Base-by-base conservation (phyloP, 2,329 filamentous ascomycete genomes). In the Colletotrichum theobromicola region DNA sequence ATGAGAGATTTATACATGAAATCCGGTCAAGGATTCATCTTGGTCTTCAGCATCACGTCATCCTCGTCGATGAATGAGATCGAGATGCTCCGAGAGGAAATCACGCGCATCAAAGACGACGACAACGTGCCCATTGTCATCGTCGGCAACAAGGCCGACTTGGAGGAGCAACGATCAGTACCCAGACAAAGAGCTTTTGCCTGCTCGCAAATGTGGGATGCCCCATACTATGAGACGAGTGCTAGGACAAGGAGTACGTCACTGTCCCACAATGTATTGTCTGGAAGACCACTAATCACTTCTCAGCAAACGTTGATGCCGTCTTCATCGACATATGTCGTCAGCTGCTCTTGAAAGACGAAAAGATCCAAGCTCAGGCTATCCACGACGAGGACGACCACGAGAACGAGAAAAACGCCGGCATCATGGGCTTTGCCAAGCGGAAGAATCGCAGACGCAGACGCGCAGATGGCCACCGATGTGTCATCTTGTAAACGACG, bases 1-100 rank as follows among this genome's bases (percentile, higher is more conserved):
- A 92, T 92, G 90, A 90, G 94, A 81, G 94, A 97, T 82, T 88
- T 96, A 60, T 97, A 98, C 87, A 97, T 98, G 94, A 97, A 97
- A 82, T 94, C 95, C 50, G 95, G 95, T 70, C 95, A 98, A 85
- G 95, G 95, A 0, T 98, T 98, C 83, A 90, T 98, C 70, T 90
- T 98, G 46, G 95, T 98, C 72, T 98, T 98, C 86, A 96, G 94
- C 84, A 98, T 98, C 81, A 96, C 95, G 21, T 97, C 94, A 76
- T 88, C 90, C 75, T 94, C 94, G 37, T 97, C 95, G n/a, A 88
- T 98, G 53, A 90, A 92, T 79, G 95, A 98, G 84, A 90, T 98
- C 34, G 90, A 91, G 78, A 93, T 94, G 79, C 89, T 98, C 55
- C 93, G 95, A 65, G 95, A 98, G 80, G 95, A 98, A 84, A 97